Evolutionary conservation across 2,329 filamentous ascomycete species (phyloP), one percentile per base, ranked within the genome.

Genomic region (Colletotrichum lini): DNA sequence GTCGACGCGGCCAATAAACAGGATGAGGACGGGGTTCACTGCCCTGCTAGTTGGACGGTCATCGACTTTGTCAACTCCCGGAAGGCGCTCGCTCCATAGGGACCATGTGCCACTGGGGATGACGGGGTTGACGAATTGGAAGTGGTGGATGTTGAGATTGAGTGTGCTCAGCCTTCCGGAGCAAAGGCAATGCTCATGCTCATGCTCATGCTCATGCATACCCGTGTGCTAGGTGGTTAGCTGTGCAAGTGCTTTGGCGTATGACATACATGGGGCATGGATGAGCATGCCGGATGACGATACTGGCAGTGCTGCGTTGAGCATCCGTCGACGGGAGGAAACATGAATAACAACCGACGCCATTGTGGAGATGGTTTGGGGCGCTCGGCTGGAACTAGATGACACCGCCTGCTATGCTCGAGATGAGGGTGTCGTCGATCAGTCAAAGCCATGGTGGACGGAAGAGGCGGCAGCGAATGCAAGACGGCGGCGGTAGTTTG

Each of bases 361-460:
- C 44, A 67, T 67, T 30, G 68, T 68, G 68, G 68, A 63, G 68
- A 67, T 68, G 65, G 44, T 47, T 35, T 18, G 68, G 53, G 58
- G 56, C 58, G 65, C 50, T 21, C 57, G 65, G 65, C 53, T 58
- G 65, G 42, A 52, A 68, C 68, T 71, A 71, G 23, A 63, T 44
- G 47, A 40, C 68, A 71, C 68, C 58, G 65, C 40, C 65, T 71
- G 23, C 54, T 68, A 54, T 71, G 65, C 68, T 62, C 35, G 53
- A 71, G 65, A 71, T 71, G 68, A 68, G 63, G 65, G 68, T 59
- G 52, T 23, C n/a, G 68, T 47, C 45, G 65, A 68, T 68, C 50
- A 40, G 40, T 63, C 49, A n/a, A 53, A 63, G 60, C 52, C 50
- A 47, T 71, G 65, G 58, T 40, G 57, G 40, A 42, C 68, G 68